Conservation (phyloP, 805 yeast genomes). For the Candida sakaeoensis region DNA sequence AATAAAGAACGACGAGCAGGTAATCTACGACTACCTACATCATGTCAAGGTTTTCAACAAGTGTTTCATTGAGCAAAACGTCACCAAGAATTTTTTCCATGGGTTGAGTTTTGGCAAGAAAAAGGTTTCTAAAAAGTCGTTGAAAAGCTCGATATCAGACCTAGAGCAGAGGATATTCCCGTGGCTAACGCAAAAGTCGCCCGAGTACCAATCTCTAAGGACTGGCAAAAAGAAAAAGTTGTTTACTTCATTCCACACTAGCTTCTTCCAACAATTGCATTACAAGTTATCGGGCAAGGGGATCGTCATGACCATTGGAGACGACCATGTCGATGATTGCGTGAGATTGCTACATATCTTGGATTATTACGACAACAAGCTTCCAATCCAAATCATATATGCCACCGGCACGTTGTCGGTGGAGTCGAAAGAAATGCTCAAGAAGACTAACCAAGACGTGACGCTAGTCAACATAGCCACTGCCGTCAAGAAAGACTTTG, state of each 20-base stretch:
- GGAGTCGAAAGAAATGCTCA: conserved; percentile 17
- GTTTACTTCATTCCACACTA: conserved; percentile 2
- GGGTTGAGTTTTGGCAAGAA: conserved; percentile 1
- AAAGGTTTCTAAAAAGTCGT: not conserved
- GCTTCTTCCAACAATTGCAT: conserved; percentile 10
- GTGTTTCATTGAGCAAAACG: conserved; percentile 16
- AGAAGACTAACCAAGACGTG: conserved; percentile 21
- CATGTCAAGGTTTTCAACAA: conserved; percentile 22
- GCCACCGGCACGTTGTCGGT: conserved; percentile 21
- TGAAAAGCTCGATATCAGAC: not conserved
- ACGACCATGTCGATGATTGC: conserved; percentile 20
- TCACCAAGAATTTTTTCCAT: conserved; percentile 2
- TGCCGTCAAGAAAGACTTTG: conserved; percentile 17
- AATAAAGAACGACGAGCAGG: conserved; percentile 17
- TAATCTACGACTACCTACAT: conserved; percentile 21
- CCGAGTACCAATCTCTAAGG: conserved; percentile 11
- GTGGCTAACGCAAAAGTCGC: conserved; percentile 21
- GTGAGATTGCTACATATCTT: conserved; percentile 24
- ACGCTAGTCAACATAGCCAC: conserved; percentile 28
- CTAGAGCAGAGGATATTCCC: conserved; percentile 19
- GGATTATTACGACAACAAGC: conserved; percentile 23
- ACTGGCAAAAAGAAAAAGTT: conserved; percentile 2
- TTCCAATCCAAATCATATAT: conserved; percentile 32
- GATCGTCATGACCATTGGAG: conserved; percentile 29
- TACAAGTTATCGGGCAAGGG: conserved; percentile 27